These are phyloP conservation scores for Thalassiosira delicatula DNA, from an alignment of 352 stramenopile genomes.

Conservation along the genomic window DNA sequence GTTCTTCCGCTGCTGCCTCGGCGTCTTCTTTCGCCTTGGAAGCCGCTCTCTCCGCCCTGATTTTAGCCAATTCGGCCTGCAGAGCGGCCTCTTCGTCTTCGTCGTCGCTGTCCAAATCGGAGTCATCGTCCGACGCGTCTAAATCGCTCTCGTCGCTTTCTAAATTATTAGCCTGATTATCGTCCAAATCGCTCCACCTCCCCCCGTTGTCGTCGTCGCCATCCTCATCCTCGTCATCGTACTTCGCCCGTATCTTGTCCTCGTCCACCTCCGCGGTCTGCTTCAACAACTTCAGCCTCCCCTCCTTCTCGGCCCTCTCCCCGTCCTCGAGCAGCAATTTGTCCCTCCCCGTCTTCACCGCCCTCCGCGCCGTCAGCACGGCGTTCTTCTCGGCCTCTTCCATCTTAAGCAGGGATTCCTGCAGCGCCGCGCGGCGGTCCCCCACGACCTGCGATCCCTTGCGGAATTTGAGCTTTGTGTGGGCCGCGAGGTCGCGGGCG, in stretches of 20 bases:
- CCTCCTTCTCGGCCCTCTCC: conserved; percentile 69
- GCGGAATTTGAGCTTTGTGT: conserved; percentile 85
- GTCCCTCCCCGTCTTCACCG: conserved; percentile 59
- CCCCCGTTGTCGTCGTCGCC: conserved; percentile 48
- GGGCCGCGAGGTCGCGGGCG: conserved; percentile 65
- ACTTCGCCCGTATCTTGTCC: conserved; percentile 71
- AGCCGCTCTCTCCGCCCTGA: conserved; percentile 94
- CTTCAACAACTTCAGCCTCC: conserved; percentile 75
- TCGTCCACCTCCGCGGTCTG: conserved; percentile 83
- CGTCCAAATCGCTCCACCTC: conserved; percentile 72
- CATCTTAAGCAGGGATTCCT: conserved; percentile 75
- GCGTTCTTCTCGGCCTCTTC: conserved; percentile 74
- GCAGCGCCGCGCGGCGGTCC: conserved; percentile 46
- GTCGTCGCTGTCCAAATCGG: conserved; percentile 86
- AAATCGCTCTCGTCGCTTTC: conserved; percentile 88
- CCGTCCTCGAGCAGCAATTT: conserved; percentile 63
- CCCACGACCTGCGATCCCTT: conserved; percentile 68
- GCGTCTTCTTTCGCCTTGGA: conserved; percentile 89
- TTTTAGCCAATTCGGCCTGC: conserved; percentile 97
- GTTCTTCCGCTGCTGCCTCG: conserved; percentile 85
- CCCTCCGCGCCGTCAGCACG: conserved; percentile 38
- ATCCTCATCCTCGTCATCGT: conserved; percentile 77
- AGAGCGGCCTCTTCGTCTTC: conserved; percentile 97
- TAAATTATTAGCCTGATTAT: conserved; percentile 76
- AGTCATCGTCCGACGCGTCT: conserved; percentile 89